Conservation (phyloP, 495 filamentous ascomycete genomes). For the Penicillium antarcticum region DNA sequence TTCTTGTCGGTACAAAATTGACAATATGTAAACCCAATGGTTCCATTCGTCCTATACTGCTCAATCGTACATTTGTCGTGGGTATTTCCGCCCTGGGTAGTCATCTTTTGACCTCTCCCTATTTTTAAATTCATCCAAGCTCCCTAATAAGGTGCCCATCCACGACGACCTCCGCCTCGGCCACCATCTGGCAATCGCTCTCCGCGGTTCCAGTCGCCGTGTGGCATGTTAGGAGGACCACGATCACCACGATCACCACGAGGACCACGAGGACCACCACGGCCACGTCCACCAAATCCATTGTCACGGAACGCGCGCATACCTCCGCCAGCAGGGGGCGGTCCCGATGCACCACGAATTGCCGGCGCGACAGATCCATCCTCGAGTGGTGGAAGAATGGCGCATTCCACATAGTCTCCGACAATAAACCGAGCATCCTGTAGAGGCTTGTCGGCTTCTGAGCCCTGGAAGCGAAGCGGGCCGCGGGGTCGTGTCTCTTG, state of each 20-base stretch:
- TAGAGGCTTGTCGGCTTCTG: conserved; percentile 69
- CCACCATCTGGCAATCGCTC: conserved; percentile 40
- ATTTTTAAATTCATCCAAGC: not conserved
- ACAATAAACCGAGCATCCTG: conserved; percentile 75
- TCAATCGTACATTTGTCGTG: conserved; percentile 17
- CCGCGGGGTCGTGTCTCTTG: conserved; percentile 22
- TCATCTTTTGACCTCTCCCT: not conserved
- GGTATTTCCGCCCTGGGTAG: conserved; percentile 7
- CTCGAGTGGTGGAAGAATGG: conserved; percentile 69
- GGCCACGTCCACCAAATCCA: conserved; percentile 34
- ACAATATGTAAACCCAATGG: not conserved
- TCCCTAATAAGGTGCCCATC: conserved; percentile 42
- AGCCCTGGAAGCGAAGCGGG: conserved; percentile 39
- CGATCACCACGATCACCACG: conserved; percentile 23
- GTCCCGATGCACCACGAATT: conserved; percentile 21
- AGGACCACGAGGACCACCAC: conserved; percentile 24
- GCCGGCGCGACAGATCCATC: conserved; percentile 71
- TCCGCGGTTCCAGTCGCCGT: conserved; percentile 44
- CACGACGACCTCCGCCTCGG: conserved; percentile 33
- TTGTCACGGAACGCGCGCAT: conserved; percentile 50
- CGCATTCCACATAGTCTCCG: conserved; percentile 82
- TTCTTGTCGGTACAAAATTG: not conserved
- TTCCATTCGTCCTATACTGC: conserved; percentile 1
- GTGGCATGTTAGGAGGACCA: conserved; percentile 19
- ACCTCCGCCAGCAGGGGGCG: conserved; percentile 21